Percentiles rank a stretch among this genome's conserved stretches.
phyloP scores from a whole-genome alignment of 1,139 yeast genomes.

The Hanseniaspora uvarum region DNA sequence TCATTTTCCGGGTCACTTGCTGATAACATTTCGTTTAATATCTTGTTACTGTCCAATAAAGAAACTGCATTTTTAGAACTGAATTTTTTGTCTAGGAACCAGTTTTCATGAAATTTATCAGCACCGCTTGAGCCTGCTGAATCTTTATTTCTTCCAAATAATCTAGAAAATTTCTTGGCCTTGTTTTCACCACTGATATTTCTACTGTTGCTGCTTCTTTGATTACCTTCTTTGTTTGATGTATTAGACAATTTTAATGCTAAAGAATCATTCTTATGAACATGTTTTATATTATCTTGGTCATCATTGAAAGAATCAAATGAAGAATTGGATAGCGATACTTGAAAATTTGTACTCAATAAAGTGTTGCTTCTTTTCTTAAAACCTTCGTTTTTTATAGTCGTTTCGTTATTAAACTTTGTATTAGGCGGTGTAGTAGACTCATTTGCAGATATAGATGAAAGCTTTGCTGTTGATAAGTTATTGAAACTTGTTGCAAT shows the following conservation, averaged over 20 bases:
- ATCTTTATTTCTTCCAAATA: conserved; percentile 9
- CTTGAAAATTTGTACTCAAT: background rate
- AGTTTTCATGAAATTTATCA: background rate
- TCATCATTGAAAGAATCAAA: conserved; percentile 1
- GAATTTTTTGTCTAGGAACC: background rate
- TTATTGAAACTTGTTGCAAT: conserved; percentile 20
- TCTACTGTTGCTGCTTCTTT: background rate
- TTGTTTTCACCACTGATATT: background rate
- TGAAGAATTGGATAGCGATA: background rate
- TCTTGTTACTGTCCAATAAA: background rate
- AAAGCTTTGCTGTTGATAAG: background rate
- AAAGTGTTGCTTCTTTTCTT: conserved; percentile 2
- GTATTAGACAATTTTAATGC: background rate
- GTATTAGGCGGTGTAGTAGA: background rate
- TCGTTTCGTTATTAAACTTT: background rate
- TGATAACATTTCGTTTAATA: background rate
- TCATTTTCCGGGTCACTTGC: conserved; percentile 11
- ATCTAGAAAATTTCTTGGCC: background rate
- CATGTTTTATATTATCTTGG: background rate
- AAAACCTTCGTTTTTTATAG: conserved; percentile 1
- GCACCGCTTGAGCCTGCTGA: background rate
- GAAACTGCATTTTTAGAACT: background rate
- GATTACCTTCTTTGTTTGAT: background rate
- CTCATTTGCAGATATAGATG: background rate
- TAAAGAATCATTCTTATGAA: background rate